Evolutionary conservation across 1,284 basidiomycete genomes (phyloP), one percentile per base, ranked within the genome.

Genomic region (Naganishia albida): DNA sequence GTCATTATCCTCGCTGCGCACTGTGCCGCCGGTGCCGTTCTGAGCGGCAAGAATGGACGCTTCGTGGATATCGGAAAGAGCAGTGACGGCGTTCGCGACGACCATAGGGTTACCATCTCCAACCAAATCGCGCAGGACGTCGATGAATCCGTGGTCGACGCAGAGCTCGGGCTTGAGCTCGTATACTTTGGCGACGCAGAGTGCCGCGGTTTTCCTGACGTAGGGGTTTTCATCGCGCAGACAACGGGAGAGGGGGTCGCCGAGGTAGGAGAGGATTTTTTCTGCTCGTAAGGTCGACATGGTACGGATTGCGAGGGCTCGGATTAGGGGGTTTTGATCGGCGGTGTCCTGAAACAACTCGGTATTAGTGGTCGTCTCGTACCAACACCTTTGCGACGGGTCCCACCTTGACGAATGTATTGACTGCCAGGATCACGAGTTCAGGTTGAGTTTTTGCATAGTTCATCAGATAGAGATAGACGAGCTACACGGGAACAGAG

Each of bases 371-470:
- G 10, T 25, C 12, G 18, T 25, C 38, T 42, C n/a, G 38, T 6
- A 23, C 42, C 18, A 18, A 1, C 38, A n/a, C 10, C 38, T 30
- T 25, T 8, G 42, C 7, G 15, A 12, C 4, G 16, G 10, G 20
- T 16, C 23, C 46, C 39, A 82, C 83, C 78, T 86, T 86, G 72
- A 99, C 95, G 75, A 99, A 99, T 0, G 95, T 99, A 78, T 99
- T 99, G 70, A 99, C 94, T 16, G 95, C 95, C 53, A 99, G 85
- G 76, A 99, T 98, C 78, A 98, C 95, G 28, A 90, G 85, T 78
- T 99, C 95, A 0, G 96, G 95, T 76, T 99, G 95, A 0, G 95
- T 94, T 78, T 96, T 96, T 57, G 94, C 93, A 73, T 98, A 98
- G 82, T 97, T 96, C 88, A 97, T 97, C 66, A 98, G 87, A 78